Conservation (phyloP, 352 stramenopile species). For the Pseudoperonospora humuli region DNA sequence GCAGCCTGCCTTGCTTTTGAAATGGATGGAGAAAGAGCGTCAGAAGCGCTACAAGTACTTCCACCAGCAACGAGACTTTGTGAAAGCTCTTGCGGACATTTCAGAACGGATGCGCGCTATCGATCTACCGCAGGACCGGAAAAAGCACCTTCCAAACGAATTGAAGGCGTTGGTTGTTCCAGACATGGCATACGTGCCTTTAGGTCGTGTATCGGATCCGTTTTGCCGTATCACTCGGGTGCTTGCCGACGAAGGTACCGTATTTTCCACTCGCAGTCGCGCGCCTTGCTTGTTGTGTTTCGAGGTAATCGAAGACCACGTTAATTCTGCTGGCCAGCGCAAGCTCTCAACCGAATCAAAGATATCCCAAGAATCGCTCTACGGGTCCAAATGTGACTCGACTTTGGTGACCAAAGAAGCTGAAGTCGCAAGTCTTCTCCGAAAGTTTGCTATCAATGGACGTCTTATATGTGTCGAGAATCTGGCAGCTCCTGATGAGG, state of each 20-base stretch:
- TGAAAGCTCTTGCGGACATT: constrained; percentile 56
- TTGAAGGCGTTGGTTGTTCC: constrained; percentile 52
- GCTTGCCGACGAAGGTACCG: constrained; percentile 68
- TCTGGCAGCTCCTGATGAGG: too few relatives aligned
- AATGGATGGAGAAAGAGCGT: constrained; percentile 75
- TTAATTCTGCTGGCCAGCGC: too few relatives aligned
- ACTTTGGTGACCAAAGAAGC: too few relatives aligned
- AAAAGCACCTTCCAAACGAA: constrained; percentile 41
- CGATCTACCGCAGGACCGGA: constrained; percentile 33
- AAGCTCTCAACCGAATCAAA: too few relatives aligned
- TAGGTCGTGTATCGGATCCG: constrained; percentile 70
- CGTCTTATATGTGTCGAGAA: too few relatives aligned
- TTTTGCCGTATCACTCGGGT: constrained; percentile 70
- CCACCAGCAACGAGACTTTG: constrained; percentile 62
- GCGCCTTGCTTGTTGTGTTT: constrained; percentile 79
- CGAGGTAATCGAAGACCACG: constrained; percentile 43
- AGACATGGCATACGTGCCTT: constrained; percentile 70
- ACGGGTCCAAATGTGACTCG: too few relatives aligned
- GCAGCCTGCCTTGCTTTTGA: constrained; percentile 45
- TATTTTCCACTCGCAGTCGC: constrained; percentile 79
- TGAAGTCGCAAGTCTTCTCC: too few relatives aligned
- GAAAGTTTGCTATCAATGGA: too few relatives aligned
- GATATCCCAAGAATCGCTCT: too few relatives aligned
- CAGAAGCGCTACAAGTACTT: constrained; percentile 77
- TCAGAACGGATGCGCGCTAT: constrained; percentile 54